phyloP scores from a whole-genome alignment of 202 grass and related monocot genomes.

The Hordeum pubiflorum region DNA sequence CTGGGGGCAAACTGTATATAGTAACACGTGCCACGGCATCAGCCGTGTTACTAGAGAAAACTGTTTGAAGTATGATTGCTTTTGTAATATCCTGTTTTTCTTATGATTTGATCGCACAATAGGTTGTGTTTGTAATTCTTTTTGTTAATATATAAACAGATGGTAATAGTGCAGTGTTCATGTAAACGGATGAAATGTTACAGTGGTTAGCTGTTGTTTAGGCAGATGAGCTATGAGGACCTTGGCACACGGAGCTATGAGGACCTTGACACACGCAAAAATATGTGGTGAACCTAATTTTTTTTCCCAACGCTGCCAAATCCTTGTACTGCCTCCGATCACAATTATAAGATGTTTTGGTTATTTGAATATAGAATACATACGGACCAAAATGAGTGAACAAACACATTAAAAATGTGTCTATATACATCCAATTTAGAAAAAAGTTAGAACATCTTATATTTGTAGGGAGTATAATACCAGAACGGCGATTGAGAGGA shows the following conservation, averaged over 20 bases:
- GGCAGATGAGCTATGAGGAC: not conserved
- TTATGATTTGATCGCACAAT: not conserved
- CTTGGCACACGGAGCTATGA: no score
- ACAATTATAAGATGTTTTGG: no score
- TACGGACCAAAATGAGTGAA: no score
- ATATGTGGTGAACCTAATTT: not conserved
- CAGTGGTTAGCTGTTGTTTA: not conserved
- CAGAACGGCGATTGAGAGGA: no score
- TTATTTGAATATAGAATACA: no score
- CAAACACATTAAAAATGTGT: no score
- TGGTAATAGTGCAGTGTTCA: not conserved
- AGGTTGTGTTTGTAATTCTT: not conserved
- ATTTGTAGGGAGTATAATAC: no score
- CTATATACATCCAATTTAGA: no score
- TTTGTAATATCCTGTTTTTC: not conserved
- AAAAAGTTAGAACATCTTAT: no score
- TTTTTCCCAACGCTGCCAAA: not conserved
- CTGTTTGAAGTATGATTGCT: not conserved
- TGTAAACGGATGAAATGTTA: not conserved
- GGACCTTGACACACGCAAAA: no score
- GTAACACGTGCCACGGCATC: not conserved
- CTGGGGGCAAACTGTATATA: not conserved
- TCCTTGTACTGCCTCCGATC: not conserved
- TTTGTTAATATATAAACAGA: not conserved
- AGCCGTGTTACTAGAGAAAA: not conserved